These are phyloP conservation scores for Hypsizygus ulmarius DNA, from an alignment of 1,284 basidiomycete species.

Conservation along the genomic window DNA sequence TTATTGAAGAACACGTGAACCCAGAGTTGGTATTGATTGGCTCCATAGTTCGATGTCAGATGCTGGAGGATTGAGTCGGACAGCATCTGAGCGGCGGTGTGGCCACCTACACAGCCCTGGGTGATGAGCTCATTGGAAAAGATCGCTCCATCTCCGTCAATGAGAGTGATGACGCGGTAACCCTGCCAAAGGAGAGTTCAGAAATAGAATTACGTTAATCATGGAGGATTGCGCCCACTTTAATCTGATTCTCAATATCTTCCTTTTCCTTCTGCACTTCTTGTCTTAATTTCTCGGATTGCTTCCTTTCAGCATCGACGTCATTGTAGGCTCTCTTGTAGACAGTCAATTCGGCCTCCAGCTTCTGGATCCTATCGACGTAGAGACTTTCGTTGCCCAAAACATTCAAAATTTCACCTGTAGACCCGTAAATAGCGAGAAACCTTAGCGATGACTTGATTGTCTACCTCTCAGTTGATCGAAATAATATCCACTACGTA, in stretches of 20 bases:
- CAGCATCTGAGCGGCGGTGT: conserved; percentile 50
- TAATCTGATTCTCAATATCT: conserved; percentile 38
- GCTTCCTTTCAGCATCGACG: conserved; percentile 33
- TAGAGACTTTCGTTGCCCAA: conserved; percentile 25
- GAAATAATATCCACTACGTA: conserved; percentile 26
- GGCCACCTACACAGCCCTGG: conserved; percentile 56
- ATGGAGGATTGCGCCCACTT: conserved; percentile 24
- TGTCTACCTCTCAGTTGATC: conserved; percentile 31
- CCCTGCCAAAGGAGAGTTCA: conserved; percentile 31
- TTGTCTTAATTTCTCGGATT: conserved; percentile 29
- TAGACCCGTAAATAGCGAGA: conserved; percentile 8
- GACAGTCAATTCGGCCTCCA: conserved; percentile 37
- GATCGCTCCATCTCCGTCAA: conserved; percentile 69
- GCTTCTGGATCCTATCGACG: conserved; percentile 31
- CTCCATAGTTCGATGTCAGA: conserved; percentile 37
- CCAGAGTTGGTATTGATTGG: conserved; percentile 52
- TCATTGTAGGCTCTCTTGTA: conserved; percentile 40
- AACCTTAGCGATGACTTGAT: background rate
- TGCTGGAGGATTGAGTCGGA: conserved; percentile 48
- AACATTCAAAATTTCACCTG: conserved; percentile 31
- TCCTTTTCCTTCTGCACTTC: conserved; percentile 36
- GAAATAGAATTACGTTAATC: background rate
- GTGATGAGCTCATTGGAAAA: conserved; percentile 51
- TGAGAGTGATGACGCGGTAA: conserved; percentile 51
- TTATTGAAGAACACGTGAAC: conserved; percentile 68